Percentiles rank a stretch among this genome's conserved stretches.
These are phyloP conservation scores for Calonectria leucothoes DNA, from an alignment of 2,329 filamentous ascomycete species.

Conservation along the genomic window DNA sequence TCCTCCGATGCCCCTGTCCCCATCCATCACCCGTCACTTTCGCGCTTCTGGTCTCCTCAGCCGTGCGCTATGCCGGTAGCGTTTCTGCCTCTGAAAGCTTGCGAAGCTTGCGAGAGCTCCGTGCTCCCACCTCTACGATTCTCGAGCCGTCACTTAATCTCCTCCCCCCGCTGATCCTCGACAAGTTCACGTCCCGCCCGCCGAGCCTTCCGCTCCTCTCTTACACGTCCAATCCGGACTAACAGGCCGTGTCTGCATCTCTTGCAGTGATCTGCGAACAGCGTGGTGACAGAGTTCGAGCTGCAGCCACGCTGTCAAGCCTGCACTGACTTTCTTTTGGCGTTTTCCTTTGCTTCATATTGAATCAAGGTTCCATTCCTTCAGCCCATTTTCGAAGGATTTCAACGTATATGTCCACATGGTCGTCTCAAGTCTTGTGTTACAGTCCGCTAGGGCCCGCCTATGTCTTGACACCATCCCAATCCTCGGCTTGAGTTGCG, in stretches of 20 bases:
- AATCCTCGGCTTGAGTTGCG: constrained; percentile 15
- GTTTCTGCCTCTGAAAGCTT: constrained; percentile 12
- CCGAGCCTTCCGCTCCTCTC: constrained; percentile 28
- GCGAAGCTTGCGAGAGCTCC: constrained; percentile 18
- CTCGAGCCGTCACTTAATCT: constrained; percentile 24
- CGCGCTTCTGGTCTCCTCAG: constrained; percentile 19
- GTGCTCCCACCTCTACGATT: constrained; percentile 15
- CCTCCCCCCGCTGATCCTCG: constrained; percentile 22
- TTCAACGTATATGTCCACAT: background rate
- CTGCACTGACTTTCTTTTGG: constrained; percentile 7
- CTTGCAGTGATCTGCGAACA: constrained; percentile 27
- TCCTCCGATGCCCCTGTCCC: constrained; percentile 27
- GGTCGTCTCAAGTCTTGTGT: constrained; percentile 1
- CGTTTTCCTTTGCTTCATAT: constrained; percentile 1
- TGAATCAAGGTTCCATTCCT: background rate
- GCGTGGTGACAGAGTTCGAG: constrained; percentile 23
- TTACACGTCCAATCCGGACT: constrained; percentile 1
- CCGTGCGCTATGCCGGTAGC: constrained; percentile 21
- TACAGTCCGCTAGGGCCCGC: background rate
- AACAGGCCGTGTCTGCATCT: constrained; percentile 18
- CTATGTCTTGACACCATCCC: constrained; percentile 25
- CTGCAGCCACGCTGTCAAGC: constrained; percentile 14
- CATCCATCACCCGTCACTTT: background rate
- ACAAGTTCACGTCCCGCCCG: constrained; percentile 22
- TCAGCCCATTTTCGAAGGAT: background rate